phyloP scores from a whole-genome alignment of 331 rosid species.

The Phaseolus coccineus region DNA sequence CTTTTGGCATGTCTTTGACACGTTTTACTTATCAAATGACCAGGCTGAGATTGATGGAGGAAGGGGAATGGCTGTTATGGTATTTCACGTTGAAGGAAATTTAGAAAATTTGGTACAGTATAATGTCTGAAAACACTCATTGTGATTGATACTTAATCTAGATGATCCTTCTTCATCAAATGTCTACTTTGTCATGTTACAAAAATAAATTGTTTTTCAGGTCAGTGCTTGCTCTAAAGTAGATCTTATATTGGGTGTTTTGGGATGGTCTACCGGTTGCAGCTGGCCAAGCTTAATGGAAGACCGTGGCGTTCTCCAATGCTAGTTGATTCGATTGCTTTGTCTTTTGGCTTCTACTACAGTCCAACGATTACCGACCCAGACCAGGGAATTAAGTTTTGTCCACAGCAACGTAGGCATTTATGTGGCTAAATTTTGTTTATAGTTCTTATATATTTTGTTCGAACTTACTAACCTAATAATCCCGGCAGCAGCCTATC shows the following conservation, averaged over 20 bases:
- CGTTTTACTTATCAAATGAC: conserved; percentile 48
- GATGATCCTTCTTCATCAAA: conserved; percentile 8
- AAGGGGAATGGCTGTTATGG: conserved; percentile 91
- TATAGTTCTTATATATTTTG: conserved; percentile 58
- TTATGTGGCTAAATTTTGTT: conserved; percentile 52
- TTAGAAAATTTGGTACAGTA: conserved; percentile 75
- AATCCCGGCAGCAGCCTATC: conserved; percentile 58
- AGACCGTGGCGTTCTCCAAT: conserved; percentile 57
- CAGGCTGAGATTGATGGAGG: conserved; percentile 99
- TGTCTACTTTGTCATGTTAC: conserved; percentile 41
- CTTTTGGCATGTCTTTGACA: conserved; percentile 39
- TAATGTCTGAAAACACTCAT: conserved; percentile 30
- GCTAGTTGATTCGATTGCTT: conserved; percentile 53
- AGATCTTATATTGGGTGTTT: conserved; percentile 76
- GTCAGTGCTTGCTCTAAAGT: conserved; percentile 69
- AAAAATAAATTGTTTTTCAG: conserved; percentile 52
- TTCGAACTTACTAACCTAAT: conserved; percentile 58
- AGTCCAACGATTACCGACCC: conserved; percentile 46
- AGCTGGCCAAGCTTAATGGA: conserved; percentile 83
- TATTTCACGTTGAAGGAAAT: conserved; percentile 83
- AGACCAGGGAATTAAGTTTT: conserved; percentile 76
- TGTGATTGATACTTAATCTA: conserved; percentile 29
- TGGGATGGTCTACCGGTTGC: conserved; percentile 99
- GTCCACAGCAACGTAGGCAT: conserved; percentile 58
- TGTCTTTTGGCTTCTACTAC: conserved; percentile 20